These are phyloP conservation scores for Tremellales sp. DNA, from an alignment of 1,284 basidiomycete genomes.

Conservation along the genomic window DNA sequence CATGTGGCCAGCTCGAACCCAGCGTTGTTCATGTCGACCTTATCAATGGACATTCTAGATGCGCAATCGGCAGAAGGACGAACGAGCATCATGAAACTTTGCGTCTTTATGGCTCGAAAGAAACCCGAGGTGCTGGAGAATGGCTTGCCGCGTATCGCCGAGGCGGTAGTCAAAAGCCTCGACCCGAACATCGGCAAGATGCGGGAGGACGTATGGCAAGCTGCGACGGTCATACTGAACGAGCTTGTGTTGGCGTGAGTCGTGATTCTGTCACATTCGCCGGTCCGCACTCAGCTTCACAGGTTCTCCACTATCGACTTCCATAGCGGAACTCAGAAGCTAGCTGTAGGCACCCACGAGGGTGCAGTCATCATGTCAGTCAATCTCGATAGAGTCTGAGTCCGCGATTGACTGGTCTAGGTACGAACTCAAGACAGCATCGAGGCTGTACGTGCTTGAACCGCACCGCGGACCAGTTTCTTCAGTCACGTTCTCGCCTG, in stretches of 20 bases:
- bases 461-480: constrained; percentile 75
- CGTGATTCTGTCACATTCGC: background rate
- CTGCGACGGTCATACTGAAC: constrained; percentile 88
- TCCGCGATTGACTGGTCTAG: constrained; percentile 8
- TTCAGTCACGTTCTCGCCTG: constrained; percentile 84
- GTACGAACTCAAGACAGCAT: constrained; percentile 96
- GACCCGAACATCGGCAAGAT: constrained; percentile 82
- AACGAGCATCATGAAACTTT: constrained; percentile 84
- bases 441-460: constrained; percentile 89
- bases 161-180: constrained; percentile 93
- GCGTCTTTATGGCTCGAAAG: constrained; percentile 92
- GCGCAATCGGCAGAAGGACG: constrained; percentile 73
- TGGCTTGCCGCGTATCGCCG: constrained; percentile 80
- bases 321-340: constrained; percentile 74
- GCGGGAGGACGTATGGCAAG: constrained; percentile 80
- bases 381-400: background rate
- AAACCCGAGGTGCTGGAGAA: constrained; percentile 80
- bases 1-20: constrained; percentile 81
- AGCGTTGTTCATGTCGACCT: constrained; percentile 89
- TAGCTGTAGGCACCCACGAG: constrained; percentile 91
- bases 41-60: constrained; percentile 84
- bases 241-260: constrained; percentile 81
- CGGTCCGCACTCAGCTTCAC: constrained; percentile 1
- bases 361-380: constrained; percentile 74
- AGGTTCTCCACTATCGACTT: constrained; percentile 93